phyloP scores from a whole-genome alignment of 257 asterid species.

The Vinca minor region DNA sequence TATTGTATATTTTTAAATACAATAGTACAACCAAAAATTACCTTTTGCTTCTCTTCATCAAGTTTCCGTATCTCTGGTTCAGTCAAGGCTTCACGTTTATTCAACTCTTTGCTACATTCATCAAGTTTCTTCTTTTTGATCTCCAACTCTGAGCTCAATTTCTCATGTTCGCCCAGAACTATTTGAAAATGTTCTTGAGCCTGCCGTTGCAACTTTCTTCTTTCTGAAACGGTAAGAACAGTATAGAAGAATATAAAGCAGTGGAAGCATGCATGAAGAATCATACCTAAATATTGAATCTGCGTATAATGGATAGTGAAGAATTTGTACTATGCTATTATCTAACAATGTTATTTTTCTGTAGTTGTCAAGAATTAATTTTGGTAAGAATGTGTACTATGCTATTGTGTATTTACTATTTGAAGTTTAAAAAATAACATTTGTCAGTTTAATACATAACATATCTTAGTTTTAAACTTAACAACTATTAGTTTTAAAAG shows the following conservation, averaged over 20 bases:
- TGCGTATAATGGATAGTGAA: neutral
- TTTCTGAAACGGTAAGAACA: slow-evolving; percentile 36
- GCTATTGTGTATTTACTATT: too few relatives aligned
- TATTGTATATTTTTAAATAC: neutral
- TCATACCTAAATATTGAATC: neutral
- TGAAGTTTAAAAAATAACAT: too few relatives aligned
- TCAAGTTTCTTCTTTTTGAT: slow-evolving; percentile 56
- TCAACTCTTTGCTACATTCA: slow-evolving; percentile 70
- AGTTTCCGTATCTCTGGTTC: slow-evolving; percentile 77
- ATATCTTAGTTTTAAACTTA: too few relatives aligned
- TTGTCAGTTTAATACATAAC: too few relatives aligned
- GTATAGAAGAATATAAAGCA: neutral
- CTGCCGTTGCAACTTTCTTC: slow-evolving; percentile 62
- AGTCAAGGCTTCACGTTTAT: slow-evolving; percentile 65
- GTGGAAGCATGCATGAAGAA: neutral
- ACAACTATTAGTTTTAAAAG: too few relatives aligned
- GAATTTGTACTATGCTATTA: too few relatives aligned
- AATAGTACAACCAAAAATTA: slow-evolving; percentile 7
- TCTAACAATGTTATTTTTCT: too few relatives aligned
- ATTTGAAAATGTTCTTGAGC: slow-evolving; percentile 64
- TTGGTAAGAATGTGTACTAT: too few relatives aligned
- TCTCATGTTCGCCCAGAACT: slow-evolving; percentile 66
- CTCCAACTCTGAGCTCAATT: slow-evolving; percentile 54
- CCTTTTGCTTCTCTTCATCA: slow-evolving; percentile 76
- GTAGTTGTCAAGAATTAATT: too few relatives aligned